Conservation (phyloP, 345 rosid genomes). For the Zanthoxylum bungeanum region DNA sequence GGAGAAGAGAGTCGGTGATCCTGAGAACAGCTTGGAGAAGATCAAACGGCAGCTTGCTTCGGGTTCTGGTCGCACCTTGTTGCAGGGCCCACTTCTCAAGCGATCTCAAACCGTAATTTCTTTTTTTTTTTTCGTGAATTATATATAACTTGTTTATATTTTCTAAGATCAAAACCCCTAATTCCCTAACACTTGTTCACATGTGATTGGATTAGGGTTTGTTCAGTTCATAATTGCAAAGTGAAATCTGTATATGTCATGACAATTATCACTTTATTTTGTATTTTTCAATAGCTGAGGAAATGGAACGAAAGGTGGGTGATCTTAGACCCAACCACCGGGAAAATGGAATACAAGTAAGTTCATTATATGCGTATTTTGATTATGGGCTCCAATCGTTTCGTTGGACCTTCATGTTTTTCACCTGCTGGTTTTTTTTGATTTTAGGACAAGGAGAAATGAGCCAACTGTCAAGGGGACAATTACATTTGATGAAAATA, state of each 20-base stretch:
- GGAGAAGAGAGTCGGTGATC: conserved; percentile 52
- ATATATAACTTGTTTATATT: no score
- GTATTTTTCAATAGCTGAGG: conserved; percentile 50
- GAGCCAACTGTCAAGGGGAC: conserved; percentile 87
- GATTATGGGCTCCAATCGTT: not conserved
- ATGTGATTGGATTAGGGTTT: not conserved
- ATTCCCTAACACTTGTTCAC: not conserved
- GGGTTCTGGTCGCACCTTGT: conserved; percentile 82
- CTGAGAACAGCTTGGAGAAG: conserved; percentile 87
- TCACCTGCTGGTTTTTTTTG: conserved; percentile 16
- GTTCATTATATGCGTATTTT: conserved; percentile 18
- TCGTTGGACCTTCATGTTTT: not conserved
- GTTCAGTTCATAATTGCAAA: not conserved
- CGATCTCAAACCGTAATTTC: conserved; percentile 88
- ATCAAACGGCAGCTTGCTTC: conserved; percentile 94
- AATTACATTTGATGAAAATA: conserved; percentile 77
- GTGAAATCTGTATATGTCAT: not conserved
- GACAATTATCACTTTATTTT: not conserved
- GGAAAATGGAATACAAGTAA: conserved; percentile 94
- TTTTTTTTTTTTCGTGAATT: no score
- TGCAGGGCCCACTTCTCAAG: conserved; percentile 97
- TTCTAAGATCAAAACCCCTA: not conserved
- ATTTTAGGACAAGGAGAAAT: conserved; percentile 74
- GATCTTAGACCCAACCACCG: conserved; percentile 92
- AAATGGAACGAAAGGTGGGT: no score